phyloP scores from a whole-genome alignment of 345 rosid genomes.

The Lepidium didymum region DNA sequence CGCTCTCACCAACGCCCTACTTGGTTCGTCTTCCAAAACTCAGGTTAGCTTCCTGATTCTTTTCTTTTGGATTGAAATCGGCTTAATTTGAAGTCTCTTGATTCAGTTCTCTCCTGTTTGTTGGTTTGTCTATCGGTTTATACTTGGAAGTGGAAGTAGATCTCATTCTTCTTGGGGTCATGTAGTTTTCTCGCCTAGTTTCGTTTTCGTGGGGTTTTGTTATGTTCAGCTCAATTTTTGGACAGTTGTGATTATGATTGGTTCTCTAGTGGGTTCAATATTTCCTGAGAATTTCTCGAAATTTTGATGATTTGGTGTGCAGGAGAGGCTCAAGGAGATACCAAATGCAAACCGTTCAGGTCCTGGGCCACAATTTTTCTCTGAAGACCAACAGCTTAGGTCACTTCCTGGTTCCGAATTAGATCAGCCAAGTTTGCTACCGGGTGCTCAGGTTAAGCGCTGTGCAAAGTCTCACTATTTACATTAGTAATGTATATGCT shows the following conservation, averaged over 20 bases:
- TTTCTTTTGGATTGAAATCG: neutral
- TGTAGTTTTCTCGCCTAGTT: neutral
- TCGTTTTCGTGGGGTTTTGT: neutral
- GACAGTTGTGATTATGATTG: neutral
- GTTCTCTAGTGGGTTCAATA: neutral
- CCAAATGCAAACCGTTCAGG: slow-evolving; percentile 46
- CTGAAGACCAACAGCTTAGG: slow-evolving; percentile 40
- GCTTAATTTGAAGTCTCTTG: neutral
- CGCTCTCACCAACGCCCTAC: slow-evolving; percentile 82
- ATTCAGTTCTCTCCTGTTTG: neutral
- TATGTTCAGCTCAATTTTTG: neutral
- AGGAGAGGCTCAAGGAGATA: slow-evolving; percentile 87
- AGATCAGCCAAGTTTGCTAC: slow-evolving; percentile 52
- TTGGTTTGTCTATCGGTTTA: neutral
- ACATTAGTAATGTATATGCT: neutral
- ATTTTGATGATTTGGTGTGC: slow-evolving; percentile 16
- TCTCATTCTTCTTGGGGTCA: neutral
- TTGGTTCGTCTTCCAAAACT: slow-evolving; percentile 86
- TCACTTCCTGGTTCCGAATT: slow-evolving; percentile 86
- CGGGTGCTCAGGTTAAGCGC: slow-evolving; percentile 53
- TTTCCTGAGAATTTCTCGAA: neutral
- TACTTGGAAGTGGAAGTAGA: neutral
- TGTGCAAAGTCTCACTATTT: neutral
- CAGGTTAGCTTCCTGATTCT: slow-evolving; percentile 42
- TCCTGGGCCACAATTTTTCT: slow-evolving; percentile 44